These are phyloP conservation scores for Trichoderma semiorbis DNA, from an alignment of 2,329 filamentous ascomycete genomes.

Conservation along the genomic window DNA sequence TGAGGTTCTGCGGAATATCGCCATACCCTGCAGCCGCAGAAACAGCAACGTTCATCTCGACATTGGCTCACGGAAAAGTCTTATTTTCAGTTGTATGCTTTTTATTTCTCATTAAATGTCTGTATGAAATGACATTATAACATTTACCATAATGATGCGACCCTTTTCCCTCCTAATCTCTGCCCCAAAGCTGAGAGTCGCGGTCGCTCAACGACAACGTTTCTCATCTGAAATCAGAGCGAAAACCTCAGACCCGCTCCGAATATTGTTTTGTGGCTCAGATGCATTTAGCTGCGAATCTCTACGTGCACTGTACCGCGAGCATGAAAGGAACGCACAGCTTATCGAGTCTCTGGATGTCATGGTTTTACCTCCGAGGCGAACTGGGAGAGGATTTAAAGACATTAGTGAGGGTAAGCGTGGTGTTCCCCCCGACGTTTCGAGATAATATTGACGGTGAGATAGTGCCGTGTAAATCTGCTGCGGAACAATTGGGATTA, in stretches of 20 bases:
- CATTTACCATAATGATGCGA: slow-evolving; percentile 25
- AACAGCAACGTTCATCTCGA: not conserved
- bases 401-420: slow-evolving; percentile 58
- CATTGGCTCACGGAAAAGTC: not conserved
- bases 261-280: slow-evolving; percentile 91
- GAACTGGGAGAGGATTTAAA: slow-evolving; percentile 71
- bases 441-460: not conserved
- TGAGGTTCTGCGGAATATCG: not conserved
- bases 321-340: slow-evolving; percentile 49
- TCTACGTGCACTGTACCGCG: slow-evolving; percentile 63
- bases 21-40: not conserved
- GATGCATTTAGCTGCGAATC: slow-evolving; percentile 85
- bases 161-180: slow-evolving; percentile 14
- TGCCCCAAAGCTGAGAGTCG: slow-evolving; percentile 14
- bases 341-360: slow-evolving; percentile 79
- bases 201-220: slow-evolving; percentile 19
- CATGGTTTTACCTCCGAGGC: slow-evolving; percentile 75
- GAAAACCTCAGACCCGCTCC: slow-evolving; percentile 56
- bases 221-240: slow-evolving; percentile 21
- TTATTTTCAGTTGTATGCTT: not conserved
- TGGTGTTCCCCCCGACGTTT: not conserved
- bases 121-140: not conserved
- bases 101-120: not conserved
- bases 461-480: slow-evolving; percentile 67
- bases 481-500: slow-evolving; percentile 62